phyloP scores from a whole-genome alignment of 805 yeast genomes.

The Trichomonascus vanleenenianus region DNA sequence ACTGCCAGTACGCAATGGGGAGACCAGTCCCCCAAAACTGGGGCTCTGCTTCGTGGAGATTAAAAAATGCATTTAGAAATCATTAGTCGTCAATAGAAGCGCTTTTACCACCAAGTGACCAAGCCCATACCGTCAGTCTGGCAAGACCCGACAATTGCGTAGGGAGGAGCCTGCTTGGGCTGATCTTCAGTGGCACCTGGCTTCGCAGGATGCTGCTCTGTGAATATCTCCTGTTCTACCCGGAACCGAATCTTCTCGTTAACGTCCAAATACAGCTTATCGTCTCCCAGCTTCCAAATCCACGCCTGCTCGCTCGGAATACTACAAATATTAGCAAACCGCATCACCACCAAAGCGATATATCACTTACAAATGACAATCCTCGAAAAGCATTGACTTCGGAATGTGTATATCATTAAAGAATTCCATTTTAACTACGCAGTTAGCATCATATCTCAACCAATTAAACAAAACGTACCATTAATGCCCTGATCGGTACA shows the following conservation, averaged over 20 bases:
- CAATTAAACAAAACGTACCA: slow-evolving; percentile 12
- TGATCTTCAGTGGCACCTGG: slow-evolving; percentile 35
- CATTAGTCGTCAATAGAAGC: too few relatives aligned
- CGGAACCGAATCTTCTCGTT: slow-evolving; percentile 89
- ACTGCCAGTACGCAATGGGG: too few relatives aligned
- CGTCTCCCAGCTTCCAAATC: slow-evolving; percentile 67
- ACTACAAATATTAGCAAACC: slow-evolving; percentile 71
- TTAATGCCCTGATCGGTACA: slow-evolving; percentile 84
- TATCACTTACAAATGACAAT: slow-evolving; percentile 65
- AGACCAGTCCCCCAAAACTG: too few relatives aligned
- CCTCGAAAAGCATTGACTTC: slow-evolving; percentile 70
- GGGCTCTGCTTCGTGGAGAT: too few relatives aligned
- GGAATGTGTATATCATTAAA: slow-evolving; percentile 93
- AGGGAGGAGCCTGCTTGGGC: slow-evolving; percentile 51
- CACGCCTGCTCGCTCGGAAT: slow-evolving; percentile 77
- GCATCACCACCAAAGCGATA: slow-evolving; percentile 72
- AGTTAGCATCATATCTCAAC: too few relatives aligned
- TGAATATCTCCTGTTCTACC: slow-evolving; percentile 81
- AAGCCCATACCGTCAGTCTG: slow-evolving; percentile 97
- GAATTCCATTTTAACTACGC: slow-evolving; percentile 57
- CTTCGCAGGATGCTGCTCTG: slow-evolving; percentile 71
- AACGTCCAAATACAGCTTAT: slow-evolving; percentile 73
- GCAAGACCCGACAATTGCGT: slow-evolving; percentile 80
- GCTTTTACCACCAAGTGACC: slow-evolving; percentile 88
- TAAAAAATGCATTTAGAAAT: too few relatives aligned